Conservation (phyloP, 75 land plant genomes). For the Adiantum capillusveneris region DNA sequence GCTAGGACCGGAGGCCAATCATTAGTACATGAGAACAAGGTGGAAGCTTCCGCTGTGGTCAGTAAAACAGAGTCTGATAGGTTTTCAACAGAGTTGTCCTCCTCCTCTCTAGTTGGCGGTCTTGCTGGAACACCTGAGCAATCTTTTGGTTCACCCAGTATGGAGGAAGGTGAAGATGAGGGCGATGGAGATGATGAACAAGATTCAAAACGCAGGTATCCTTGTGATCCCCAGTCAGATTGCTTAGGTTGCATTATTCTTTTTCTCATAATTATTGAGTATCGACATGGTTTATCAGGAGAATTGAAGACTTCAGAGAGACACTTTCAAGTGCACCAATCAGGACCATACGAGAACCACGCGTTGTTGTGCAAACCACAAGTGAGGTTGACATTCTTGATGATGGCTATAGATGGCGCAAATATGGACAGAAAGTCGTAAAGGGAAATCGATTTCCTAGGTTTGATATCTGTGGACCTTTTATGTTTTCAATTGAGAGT, state of each 20-base stretch:
- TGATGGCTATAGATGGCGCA: conserved; percentile 90
- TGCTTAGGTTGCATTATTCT: not conserved
- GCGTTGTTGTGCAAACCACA: conserved; percentile 79
- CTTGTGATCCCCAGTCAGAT: not conserved
- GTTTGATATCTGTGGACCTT: too few species aligned
- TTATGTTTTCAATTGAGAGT: too few species aligned
- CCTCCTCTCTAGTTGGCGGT: conserved; percentile 12
- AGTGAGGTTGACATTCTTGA: conserved; percentile 87
- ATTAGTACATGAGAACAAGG: conserved; percentile 18
- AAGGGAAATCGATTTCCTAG: conserved; percentile 88
- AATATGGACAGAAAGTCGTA: conserved; percentile 87
- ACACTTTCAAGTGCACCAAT: conserved; percentile 26
- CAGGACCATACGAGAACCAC: conserved; percentile 64
- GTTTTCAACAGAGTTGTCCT: conserved; percentile 1
- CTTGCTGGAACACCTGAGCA: conserved; percentile 35
- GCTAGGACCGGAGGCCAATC: conserved; percentile 27
- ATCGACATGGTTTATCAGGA: conserved; percentile 17
- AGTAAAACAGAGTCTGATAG: conserved; percentile 16
- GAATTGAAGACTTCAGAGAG: conserved; percentile 12
- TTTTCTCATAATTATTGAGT: not conserved
- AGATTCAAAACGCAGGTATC: conserved; percentile 71
- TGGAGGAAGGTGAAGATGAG: conserved; percentile 55
- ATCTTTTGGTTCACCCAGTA: conserved; percentile 47
- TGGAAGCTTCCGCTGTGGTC: not conserved
- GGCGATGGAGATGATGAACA: conserved; percentile 67